Conservation (phyloP, 352 stramenopile genomes). For the Aphanomyces astaci region DNA sequence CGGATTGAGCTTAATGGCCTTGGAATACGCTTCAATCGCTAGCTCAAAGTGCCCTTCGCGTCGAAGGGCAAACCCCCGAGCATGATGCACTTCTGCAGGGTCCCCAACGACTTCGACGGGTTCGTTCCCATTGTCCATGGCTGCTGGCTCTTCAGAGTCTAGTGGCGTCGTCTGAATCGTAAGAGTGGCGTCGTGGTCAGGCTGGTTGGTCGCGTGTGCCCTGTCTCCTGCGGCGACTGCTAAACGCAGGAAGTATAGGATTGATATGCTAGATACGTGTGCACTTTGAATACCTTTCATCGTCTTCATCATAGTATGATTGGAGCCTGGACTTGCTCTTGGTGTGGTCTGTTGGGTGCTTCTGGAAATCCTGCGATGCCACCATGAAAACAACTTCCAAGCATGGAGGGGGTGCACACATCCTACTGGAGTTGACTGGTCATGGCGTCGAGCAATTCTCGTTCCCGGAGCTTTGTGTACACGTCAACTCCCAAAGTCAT, state of each 20-base stretch:
- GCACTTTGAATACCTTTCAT: too few species aligned
- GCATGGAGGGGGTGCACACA: too few species aligned
- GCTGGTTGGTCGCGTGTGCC: too few species aligned
- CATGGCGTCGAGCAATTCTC: constrained; percentile 22
- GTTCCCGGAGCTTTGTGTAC: constrained; percentile 20
- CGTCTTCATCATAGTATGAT: too few species aligned
- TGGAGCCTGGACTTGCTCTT: neutral
- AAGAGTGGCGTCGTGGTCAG: too few species aligned
- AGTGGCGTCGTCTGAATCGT: too few species aligned
- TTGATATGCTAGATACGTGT: too few species aligned
- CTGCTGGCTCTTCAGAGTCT: too few species aligned
- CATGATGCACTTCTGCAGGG: constrained; percentile 48
- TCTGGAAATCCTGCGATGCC: neutral
- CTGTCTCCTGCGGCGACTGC: too few species aligned
- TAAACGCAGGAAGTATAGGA: too few species aligned
- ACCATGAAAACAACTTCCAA: too few species aligned
- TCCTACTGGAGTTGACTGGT: neutral
- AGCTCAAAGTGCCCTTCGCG: constrained; percentile 76
- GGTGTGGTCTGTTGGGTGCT: neutral
- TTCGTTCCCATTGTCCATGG: neutral
- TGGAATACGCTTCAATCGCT: constrained; percentile 70
- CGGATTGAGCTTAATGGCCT: constrained; percentile 60
- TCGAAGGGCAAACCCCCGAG: constrained; percentile 55
- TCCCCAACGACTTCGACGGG: constrained; percentile 17
- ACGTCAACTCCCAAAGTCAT: constrained; percentile 16